Conservation (phyloP, 1,284 basidiomycete species). For the Exsudoporus floridanus region DNA sequence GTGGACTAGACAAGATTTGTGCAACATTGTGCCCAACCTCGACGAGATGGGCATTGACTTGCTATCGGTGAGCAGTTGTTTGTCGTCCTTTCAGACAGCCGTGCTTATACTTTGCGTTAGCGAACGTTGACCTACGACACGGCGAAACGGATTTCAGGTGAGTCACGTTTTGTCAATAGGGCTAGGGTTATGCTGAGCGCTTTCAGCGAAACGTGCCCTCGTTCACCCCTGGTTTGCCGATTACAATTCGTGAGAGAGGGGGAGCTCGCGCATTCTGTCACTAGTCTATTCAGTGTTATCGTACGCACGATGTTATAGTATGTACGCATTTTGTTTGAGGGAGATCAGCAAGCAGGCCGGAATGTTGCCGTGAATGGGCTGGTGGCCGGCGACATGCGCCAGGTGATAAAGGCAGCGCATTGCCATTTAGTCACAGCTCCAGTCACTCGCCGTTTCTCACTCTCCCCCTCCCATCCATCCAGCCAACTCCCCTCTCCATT, state of each 20-base stretch:
- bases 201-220: slow-evolving; percentile 80
- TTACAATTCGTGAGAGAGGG: slow-evolving; percentile 38
- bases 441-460: slow-evolving; percentile 18
- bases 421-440: slow-evolving; percentile 33
- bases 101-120: slow-evolving; percentile 37
- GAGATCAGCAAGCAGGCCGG: slow-evolving; percentile 14
- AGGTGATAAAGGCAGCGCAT: slow-evolving; percentile 33
- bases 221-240: slow-evolving; percentile 79
- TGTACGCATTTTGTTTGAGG: slow-evolving; percentile 14
- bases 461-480: slow-evolving; percentile 12
- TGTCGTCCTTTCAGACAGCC: neutral
- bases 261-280: neutral
- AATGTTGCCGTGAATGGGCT: slow-evolving; percentile 27
- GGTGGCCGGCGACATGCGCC: slow-evolving; percentile 19
- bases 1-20: slow-evolving; percentile 78
- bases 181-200: slow-evolving; percentile 12
- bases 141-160: slow-evolving; percentile 89
- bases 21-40: slow-evolving; percentile 63
- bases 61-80: slow-evolving; percentile 55
- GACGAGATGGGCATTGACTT: slow-evolving; percentile 78
- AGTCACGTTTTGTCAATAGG: slow-evolving; percentile 22
- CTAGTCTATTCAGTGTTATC: slow-evolving; percentile 17
- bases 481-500: neutral
- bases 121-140: slow-evolving; percentile 90
- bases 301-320: slow-evolving; percentile 26